Conservation (phyloP, 2,329 filamentous ascomycete species). For the Celoporthe dispersa region DNA sequence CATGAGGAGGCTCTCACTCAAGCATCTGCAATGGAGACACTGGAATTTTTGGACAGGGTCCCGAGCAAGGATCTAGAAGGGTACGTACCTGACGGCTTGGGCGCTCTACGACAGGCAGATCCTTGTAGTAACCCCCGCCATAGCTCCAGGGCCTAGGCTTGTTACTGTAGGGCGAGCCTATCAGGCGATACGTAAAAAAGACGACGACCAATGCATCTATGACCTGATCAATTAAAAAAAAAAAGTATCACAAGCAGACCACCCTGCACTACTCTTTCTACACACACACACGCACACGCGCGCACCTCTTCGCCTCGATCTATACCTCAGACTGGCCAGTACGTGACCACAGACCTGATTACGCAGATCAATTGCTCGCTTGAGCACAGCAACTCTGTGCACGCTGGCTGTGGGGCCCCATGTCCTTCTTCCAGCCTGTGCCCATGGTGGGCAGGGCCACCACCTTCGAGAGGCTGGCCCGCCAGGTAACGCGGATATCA, state of each 20-base stretch:
- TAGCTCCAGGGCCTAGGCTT: not conserved
- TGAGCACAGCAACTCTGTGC: not conserved
- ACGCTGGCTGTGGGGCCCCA: constrained; percentile 7
- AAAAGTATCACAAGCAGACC: not conserved
- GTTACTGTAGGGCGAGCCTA: constrained; percentile 5
- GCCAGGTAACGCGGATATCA: constrained; percentile 21
- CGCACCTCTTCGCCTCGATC: not conserved
- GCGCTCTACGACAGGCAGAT: not conserved
- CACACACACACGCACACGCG: not conserved
- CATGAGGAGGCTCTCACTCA: not conserved
- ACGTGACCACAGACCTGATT: not conserved
- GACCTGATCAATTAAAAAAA: constrained; percentile 18
- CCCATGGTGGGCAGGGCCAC: constrained; percentile 20
- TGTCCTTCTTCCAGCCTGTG: constrained; percentile 27
- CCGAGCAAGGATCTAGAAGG: not conserved
- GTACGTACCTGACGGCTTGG: not conserved
- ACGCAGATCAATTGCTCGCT: not conserved
- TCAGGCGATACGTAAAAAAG: constrained; percentile 26
- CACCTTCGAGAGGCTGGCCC: constrained; percentile 23
- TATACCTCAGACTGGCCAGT: not conserved
- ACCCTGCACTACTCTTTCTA: not conserved
- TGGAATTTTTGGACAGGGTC: not conserved
- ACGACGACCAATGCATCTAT: constrained; percentile 3
- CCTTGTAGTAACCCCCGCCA: constrained; percentile 2
- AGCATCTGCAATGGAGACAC: not conserved